Evolutionary conservation across 345 rosid genomes (phyloP).

Genomic region (Punica granatum): DNA sequence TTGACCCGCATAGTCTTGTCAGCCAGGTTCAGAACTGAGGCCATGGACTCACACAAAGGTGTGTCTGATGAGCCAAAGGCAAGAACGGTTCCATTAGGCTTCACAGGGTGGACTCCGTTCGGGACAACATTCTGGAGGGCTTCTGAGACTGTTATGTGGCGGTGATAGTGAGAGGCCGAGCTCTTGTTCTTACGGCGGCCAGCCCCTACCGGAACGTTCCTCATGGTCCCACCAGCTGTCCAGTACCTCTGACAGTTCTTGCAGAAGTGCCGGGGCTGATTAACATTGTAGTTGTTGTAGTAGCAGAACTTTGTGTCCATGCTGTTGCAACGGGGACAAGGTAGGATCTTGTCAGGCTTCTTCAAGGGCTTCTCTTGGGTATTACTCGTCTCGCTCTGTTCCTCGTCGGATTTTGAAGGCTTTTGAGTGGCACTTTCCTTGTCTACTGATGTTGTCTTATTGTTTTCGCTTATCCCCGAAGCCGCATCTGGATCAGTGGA

Average conservation of each 20-base stretch:
- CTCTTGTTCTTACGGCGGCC: slow-evolving; percentile 91
- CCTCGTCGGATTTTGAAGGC: slow-evolving; percentile 40
- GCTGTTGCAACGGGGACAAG: slow-evolving; percentile 91
- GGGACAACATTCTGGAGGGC: slow-evolving; percentile 46
- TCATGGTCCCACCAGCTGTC: slow-evolving; percentile 97
- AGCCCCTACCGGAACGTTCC: slow-evolving; percentile 93
- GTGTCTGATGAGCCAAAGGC: slow-evolving; percentile 67
- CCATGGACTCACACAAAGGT: slow-evolving; percentile 79
- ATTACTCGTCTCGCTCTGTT: slow-evolving; percentile 33
- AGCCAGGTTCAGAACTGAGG: slow-evolving; percentile 62
- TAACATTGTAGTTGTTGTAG: slow-evolving; percentile 88
- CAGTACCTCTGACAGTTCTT: slow-evolving; percentile 96
- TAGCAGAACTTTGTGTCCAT: slow-evolving; percentile 95
- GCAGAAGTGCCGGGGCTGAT: slow-evolving; percentile 92
- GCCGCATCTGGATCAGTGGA: slow-evolving; percentile 25
- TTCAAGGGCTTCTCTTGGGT: slow-evolving; percentile 55
- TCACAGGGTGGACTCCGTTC: slow-evolving; percentile 38
- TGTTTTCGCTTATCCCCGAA: slow-evolving; percentile 28
- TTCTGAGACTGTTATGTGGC: slow-evolving; percentile 56
- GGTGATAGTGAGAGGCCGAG: slow-evolving; percentile 62
- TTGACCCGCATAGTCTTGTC: slow-evolving; percentile 43
- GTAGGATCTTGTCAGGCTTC: slow-evolving; percentile 80
- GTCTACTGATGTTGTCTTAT: slow-evolving; percentile 22
- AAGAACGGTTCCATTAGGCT: slow-evolving; percentile 56
- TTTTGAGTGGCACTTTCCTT: slow-evolving; percentile 21